phyloP scores from a whole-genome alignment of 78 protist genomes.

The Dictyostelium intermedium region DNA sequence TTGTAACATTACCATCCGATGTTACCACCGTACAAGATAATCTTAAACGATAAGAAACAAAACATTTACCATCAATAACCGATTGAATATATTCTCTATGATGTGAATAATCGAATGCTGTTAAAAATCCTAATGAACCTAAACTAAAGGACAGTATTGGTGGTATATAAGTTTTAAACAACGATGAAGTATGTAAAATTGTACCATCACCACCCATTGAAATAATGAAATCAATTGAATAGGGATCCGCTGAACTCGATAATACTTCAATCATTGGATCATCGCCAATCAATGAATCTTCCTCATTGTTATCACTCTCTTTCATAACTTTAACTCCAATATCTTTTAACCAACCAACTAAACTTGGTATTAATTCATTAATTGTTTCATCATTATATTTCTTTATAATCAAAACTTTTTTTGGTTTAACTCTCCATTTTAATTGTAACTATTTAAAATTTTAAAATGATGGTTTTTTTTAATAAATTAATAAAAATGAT shows the following conservation, averaged over 20 bases:
- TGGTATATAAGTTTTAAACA: slow-evolving; percentile 81
- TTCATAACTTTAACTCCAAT: background rate
- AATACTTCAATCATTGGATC: background rate
- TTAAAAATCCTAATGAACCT: slow-evolving; percentile 93
- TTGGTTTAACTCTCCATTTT: slow-evolving; percentile 67
- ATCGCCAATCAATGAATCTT: background rate
- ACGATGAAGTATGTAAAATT: slow-evolving; percentile 84
- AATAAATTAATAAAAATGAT: background rate
- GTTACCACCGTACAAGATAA: slow-evolving; percentile 59
- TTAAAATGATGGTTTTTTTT: background rate
- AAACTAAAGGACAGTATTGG: slow-evolving; percentile 91
- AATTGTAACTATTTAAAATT: slow-evolving; percentile 55
- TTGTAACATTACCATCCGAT: background rate
- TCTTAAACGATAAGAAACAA: slow-evolving; percentile 66
- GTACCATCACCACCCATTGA: slow-evolving; percentile 97
- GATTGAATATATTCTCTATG: slow-evolving; percentile 54
- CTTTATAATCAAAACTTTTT: slow-evolving; percentile 58
- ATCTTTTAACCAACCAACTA: slow-evolving; percentile 12
- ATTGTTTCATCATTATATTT: slow-evolving; percentile 51
- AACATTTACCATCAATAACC: slow-evolving; percentile 78
- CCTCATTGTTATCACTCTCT: background rate
- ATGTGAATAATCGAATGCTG: slow-evolving; percentile 80
- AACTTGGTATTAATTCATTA: background rate
- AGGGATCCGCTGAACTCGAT: slow-evolving; percentile 5
- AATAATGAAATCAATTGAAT: slow-evolving; percentile 90